phyloP scores from a whole-genome alignment of 495 filamentous ascomycete species.

The Pyrenula massariospora region DNA sequence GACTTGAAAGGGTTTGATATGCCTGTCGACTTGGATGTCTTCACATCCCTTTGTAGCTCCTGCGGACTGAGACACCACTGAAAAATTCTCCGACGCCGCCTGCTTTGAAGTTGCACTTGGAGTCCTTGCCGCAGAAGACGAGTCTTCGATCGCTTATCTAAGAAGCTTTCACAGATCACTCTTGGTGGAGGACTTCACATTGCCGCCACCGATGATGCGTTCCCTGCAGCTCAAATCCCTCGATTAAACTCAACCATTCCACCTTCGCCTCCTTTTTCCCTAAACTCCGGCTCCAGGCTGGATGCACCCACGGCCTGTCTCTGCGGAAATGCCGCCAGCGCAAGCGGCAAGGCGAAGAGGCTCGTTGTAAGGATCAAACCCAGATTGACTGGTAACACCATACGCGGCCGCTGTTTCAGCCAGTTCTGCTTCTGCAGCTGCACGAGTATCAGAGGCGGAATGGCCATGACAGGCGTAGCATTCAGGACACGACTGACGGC shows the following conservation, averaged over 20 bases:
- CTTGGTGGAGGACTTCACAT: too few relatives aligned
- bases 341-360: conserved; percentile 73
- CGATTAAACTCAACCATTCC: conserved; percentile 85
- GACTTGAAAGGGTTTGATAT: too few relatives aligned
- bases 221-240: conserved; percentile 54
- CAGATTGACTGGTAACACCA: conserved; percentile 69
- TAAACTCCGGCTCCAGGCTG: conserved; percentile 73
- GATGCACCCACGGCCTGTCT: conserved; percentile 64
- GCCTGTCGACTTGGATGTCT: too few relatives aligned
- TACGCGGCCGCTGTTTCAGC: conserved; percentile 59
- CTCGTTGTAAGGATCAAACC: conserved; percentile 71
- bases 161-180: too few relatives aligned
- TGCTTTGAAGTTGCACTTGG: too few relatives aligned
- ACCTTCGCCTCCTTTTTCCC: conserved; percentile 56
- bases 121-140: too few relatives aligned
- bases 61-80: too few relatives aligned
- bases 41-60: too few relatives aligned
- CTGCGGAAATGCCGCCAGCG: conserved; percentile 85
- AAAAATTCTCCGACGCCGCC: too few relatives aligned
- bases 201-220: too few relatives aligned
- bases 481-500: conserved; percentile 83
- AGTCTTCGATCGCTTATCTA: too few relatives aligned
- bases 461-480: conserved; percentile 90
- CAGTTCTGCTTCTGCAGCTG: conserved; percentile 64
- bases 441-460: conserved; percentile 79